Base-by-base conservation (phyloP, 805 yeast genomes). In the Lachancea quebecensis region DNA sequence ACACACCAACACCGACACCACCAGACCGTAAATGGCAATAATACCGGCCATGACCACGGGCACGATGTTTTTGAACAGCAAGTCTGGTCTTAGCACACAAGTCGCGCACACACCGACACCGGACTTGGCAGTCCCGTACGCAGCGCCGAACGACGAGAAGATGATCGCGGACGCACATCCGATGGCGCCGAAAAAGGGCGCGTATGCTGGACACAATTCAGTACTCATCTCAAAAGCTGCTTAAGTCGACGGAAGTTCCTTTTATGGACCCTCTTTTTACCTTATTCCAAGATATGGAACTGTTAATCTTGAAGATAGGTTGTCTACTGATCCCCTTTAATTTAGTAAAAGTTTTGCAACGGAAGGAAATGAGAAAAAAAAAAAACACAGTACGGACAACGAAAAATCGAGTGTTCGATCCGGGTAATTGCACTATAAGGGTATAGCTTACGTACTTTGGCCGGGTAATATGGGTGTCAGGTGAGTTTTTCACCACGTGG, bases 41-140 rank as follows among this genome's bases (percentile, higher is more conserved):
- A 91, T 91, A 91, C 99, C 99, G 54, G 98, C 97, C 97, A 91
- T 91, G 73, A 91, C 81, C 59, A 93, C 97, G 54, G 99, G 99
- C 51, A 91, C 95, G 60, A 90, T 83, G 73, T 86, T 86, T 74
- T 82, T 88, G 60, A 91, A 90, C 65, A 90, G 73, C 67, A 90
- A 78, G 68, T 91, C 99, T 57, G 99, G 99, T 82, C 96, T 87
- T 67, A 91, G 75, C 50, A 90, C 96, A 72, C 95, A 85, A 55
- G 96, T 88, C 66, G 96, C 99, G 75, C 96, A 91, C 67, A 91
- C 90, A 81, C 98, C 99, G 55, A 93, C 96, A 75, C 99, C 99
- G 21, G 96, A 85, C 72, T 91, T 91, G 65, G 99, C 99, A 55
- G 98, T 91, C 75, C 99, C 99, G 71, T 90, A 90, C 47, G 96